Evolutionary conservation across 2,329 filamentous ascomycete species (phyloP).

Genomic region (Arthrobotrys sinensis): DNA sequence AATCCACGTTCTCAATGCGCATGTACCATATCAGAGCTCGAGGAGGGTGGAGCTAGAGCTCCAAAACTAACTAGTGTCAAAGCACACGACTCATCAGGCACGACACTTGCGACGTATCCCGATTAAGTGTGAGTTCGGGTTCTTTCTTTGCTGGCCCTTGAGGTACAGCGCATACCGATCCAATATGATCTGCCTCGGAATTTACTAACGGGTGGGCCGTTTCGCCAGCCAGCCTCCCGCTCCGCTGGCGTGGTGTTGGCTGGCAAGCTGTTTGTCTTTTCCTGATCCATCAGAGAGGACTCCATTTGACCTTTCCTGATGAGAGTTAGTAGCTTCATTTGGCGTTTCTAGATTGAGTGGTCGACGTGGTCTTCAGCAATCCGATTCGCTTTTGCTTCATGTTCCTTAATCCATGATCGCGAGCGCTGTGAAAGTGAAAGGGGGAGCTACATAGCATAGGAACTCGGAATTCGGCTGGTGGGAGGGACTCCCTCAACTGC

Average conservation of each 20-base stretch:
- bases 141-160: not conserved
- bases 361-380: slow-evolving; percentile 48
- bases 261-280: slow-evolving; percentile 30
- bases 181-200: slow-evolving; percentile 45
- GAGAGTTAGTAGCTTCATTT: slow-evolving; percentile 32
- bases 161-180: slow-evolving; percentile 45
- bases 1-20: slow-evolving; percentile 38
- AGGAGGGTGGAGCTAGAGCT: slow-evolving; percentile 20
- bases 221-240: slow-evolving; percentile 47
- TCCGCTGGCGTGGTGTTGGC: slow-evolving; percentile 36
- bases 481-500: slow-evolving; percentile 1
- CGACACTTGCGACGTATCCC: slow-evolving; percentile 21
- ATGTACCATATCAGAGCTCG: slow-evolving; percentile 27
- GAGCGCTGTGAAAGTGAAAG: slow-evolving; percentile 29
- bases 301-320: slow-evolving; percentile 37
- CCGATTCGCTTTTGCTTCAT: slow-evolving; percentile 36
- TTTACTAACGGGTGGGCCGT: slow-evolving; percentile 43
- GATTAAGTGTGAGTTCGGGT: not conserved
- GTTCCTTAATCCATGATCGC: slow-evolving; percentile 13
- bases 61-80: slow-evolving; percentile 23
- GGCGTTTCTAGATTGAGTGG: slow-evolving; percentile 54
- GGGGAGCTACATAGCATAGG: slow-evolving; percentile 17
- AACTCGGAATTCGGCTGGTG: slow-evolving; percentile 44
- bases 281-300: slow-evolving; percentile 25
- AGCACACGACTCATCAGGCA: slow-evolving; percentile 52